Evolutionary conservation across 225 moss, liverwort and hornwort genomes (phyloP), one percentile per base, ranked within the genome.

Genomic region (Physcomitrium patens): DNA sequence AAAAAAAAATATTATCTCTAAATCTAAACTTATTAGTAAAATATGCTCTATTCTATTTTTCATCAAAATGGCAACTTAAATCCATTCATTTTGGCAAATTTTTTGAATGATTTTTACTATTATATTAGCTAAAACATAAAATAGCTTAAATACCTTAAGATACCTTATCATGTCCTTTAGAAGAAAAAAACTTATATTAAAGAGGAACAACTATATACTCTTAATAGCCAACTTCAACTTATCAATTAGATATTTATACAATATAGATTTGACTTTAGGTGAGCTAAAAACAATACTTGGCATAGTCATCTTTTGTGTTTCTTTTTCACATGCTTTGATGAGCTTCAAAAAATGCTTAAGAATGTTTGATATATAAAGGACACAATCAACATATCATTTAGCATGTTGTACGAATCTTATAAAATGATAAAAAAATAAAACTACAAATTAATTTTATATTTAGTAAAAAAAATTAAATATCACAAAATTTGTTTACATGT

Each of bases 51-150:
- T 54, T 20, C 54, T 43, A 42, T 56, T 55, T 69, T 20, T 43
- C 69, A 69, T 41, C 13, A 8, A 8, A 41, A 69, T 5, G 15
- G 69, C 56, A 42, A 43, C 69, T 54, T 43, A 16, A 56, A 69
- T 43, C 69, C 55, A 69, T 15, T 19, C 69, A 20, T 69, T 22
- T 55, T 56, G 41, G 69, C 69, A 69, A 43, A 54, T 41, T 13
- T 42, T 42, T 42, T 43, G 69, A 20, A 42, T 69, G 69, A 56
- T 54, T 9, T 42, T 22, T 56, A 53, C 69, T 19, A 69, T 23
- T 69, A 14, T 22, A 14, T 23, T 14, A 37, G 69, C 19, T 1
- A 69, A 8, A 3, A 52, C 55, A 56, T 69, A 22, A 4, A 69
- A 56, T 15, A 69, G 22, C 10, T 69, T 55, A 52, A 69, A 69